phyloP scores from a whole-genome alignment of 495 filamentous ascomycete genomes.

The Durotheca rogersii region DNA sequence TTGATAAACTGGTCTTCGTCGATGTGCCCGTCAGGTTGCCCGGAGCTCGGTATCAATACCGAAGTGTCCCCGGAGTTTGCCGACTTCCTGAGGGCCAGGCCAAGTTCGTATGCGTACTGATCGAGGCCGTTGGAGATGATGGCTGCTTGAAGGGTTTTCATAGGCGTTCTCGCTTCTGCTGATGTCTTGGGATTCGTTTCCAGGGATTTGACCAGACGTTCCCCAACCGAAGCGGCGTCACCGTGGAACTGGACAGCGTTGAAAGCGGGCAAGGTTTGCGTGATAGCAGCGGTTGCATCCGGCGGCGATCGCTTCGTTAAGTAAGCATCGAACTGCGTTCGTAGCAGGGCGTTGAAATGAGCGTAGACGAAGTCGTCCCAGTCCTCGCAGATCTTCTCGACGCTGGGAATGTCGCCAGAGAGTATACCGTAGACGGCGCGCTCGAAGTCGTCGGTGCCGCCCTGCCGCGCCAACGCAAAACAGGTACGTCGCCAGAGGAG shows the following conservation, averaged over 20 bases:
- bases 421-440: slow-evolving; percentile 86
- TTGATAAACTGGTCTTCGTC: slow-evolving; percentile 47
- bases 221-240: slow-evolving; percentile 49
- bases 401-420: slow-evolving; percentile 75
- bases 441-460: slow-evolving; percentile 73
- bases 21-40: slow-evolving; percentile 33
- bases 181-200: slow-evolving; percentile 48
- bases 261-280: slow-evolving; percentile 51
- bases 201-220: slow-evolving; percentile 52
- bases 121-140: slow-evolving; percentile 61
- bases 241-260: slow-evolving; percentile 56
- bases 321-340: slow-evolving; percentile 66
- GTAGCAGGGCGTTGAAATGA: slow-evolving; percentile 78
- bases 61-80: slow-evolving; percentile 53
- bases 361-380: slow-evolving; percentile 94
- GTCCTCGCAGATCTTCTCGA: slow-evolving; percentile 70
- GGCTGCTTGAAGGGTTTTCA: slow-evolving; percentile 66
- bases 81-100: slow-evolving; percentile 53
- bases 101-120: slow-evolving; percentile 58
- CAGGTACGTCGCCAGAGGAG: slow-evolving; percentile 81
- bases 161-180: slow-evolving; percentile 52
- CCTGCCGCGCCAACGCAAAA: slow-evolving; percentile 67
- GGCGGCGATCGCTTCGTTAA: slow-evolving; percentile 50
- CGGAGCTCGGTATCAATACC: slow-evolving; percentile 48
- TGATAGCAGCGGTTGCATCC: slow-evolving; percentile 39